Evolutionary conservation across 371 early-diverging fungal genomes (phyloP), one percentile per base, ranked within the genome.

Genomic region (Dipsacomyces acuminosporus): DNA sequence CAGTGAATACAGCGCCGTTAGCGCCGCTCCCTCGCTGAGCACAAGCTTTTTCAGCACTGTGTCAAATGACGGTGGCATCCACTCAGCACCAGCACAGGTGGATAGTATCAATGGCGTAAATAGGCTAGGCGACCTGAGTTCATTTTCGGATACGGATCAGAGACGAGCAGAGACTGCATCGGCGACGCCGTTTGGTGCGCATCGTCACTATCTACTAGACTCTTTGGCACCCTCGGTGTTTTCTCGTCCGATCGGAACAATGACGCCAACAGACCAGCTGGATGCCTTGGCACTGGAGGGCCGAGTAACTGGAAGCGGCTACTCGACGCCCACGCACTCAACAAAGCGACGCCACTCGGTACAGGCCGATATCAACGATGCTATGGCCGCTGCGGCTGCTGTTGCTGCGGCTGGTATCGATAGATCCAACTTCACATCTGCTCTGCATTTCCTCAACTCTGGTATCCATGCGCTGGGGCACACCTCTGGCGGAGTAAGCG

Each of bases 201-300:
- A 47, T 9, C 50, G 64, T 30, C 50, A 24, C 47, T 50, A 54
- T 47, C 13, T 61, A 44, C 45, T 59, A 0, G 64, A 61, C 1
- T 60, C 61, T 47, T 56, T 66, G 40, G 56, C 66, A 42, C 61
- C 64, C 14, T 63, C 69, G 34, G 59, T 55, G 56, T 69, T 69
- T 18, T 51, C 59, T 26, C 64, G 69, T 8, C 55, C 58, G 3
- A 25, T 62, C 17, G 62, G 62, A 11, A 26, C 47, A 8, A 54
- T 57, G 51, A 59, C 59, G 41, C 59, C 69, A 5, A 69, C 64
- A 4, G 69, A 69, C 48, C 69, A 63, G 51, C 69, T 69, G 8
- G 69, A 69, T 19, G 69, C 69, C 8, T 19, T 69, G 54, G 69
- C 69, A 5, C 59, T 69, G 18, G 69, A 69, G 44, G 64, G 69